Base-by-base conservation (phyloP, 495 filamentous ascomycete species). In the Neurospora cerealis region DNA sequence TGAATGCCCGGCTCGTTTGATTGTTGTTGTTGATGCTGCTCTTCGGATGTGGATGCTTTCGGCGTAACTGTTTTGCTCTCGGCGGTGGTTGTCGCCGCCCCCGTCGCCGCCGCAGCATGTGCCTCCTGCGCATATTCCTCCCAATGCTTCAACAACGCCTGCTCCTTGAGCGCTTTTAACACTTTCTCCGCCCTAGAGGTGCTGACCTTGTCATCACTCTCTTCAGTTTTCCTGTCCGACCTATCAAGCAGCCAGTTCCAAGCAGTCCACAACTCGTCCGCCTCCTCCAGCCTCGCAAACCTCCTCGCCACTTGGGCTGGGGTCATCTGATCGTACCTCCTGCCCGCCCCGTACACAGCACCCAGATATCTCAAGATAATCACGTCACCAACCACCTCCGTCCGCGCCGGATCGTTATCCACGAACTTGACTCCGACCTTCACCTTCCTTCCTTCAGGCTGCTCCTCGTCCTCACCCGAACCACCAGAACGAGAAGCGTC, bases 331-430 rank as follows among this genome's bases (percentile, higher is more conserved):
- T 81, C 80, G 21, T 80, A 75, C 13, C 81, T 71, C 28, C 73
- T 74, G 3, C 71, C 75, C 1, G 37, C 39, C 7, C 83, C 80
- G 73, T 89, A 86, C 66, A 85, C 82, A 3, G 83, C 82, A 66
- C 89, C 84, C 19, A 91, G 77, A 72, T 91, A 90, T 24, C 87
- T 75, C 78, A 92, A 77, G 36, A 91, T 87, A 4, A 82, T 81
- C 4, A 85, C 69, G 32, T 84, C 83, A 8, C 87, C 87, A 13
- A 84, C 76, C 1, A 88, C 80, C 4, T 81, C 80, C 2, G 87
- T 85, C 70, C 84, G 82, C 1, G 74, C 79, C 1, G 78, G 75
- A 70, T 90, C 86, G 19, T 86, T 88, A 69, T 91, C 89, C 69
- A 87, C 82, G 70, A 89, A 90, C 72, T 84, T 83, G 39, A 88